Conservation (phyloP, 176 grass and related monocot genomes). For the Paspalum notatum region DNA sequence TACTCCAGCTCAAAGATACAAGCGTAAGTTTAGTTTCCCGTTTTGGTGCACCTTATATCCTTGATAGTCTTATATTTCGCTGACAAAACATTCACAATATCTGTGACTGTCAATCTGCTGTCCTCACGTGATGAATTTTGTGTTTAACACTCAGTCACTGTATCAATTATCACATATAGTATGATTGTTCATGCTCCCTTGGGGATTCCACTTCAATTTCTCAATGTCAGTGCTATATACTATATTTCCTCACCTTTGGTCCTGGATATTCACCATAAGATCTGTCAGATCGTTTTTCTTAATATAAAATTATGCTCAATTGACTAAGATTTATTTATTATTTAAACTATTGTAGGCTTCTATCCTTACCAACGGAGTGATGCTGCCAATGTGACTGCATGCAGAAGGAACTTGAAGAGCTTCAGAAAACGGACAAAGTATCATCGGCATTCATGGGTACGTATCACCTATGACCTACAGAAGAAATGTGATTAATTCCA, state of each 20-base stretch:
- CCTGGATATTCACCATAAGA: neutral
- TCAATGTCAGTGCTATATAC: neutral
- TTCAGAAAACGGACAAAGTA: constrained; percentile 71
- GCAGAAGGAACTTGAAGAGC: constrained; percentile 78
- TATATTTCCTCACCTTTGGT: neutral
- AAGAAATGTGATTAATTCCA: constrained; percentile 2
- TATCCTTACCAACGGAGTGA: neutral
- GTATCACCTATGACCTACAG: constrained; percentile 31
- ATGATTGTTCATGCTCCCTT: neutral
- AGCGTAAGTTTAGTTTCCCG: too few relatives aligned
- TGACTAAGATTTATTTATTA: neutral
- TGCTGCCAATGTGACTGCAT: constrained; percentile 1
- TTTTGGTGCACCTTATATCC: too few relatives aligned
- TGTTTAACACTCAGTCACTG: neutral
- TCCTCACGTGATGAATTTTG: too few relatives aligned
- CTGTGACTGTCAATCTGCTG: too few relatives aligned
- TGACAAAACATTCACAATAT: too few relatives aligned
- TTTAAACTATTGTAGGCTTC: neutral
- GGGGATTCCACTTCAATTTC: constrained; percentile 4
- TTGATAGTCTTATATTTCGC: too few relatives aligned
- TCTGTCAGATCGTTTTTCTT: neutral
- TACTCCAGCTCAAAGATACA: too few relatives aligned
- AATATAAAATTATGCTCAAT: neutral
- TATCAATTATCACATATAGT: too few relatives aligned
- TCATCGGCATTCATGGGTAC: constrained; percentile 75